phyloP scores from a whole-genome alignment of 345 rosid species.

The Sisymbrium irio region DNA sequence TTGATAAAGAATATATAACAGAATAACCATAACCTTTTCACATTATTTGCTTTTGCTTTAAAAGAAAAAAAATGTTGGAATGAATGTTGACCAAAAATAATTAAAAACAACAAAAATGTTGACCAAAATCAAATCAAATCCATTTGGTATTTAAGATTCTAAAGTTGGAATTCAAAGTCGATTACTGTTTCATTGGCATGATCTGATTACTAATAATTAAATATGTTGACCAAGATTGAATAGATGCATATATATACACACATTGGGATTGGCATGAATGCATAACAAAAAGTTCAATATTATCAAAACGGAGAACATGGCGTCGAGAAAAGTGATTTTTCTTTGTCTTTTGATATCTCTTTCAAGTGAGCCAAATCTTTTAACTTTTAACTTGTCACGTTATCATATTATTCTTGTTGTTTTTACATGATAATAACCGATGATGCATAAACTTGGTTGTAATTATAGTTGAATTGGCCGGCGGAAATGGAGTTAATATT shows the following conservation, averaged over 20 bases:
- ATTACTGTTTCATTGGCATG: no score
- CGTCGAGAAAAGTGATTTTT: constrained; percentile 7
- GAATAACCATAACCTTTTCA: no score
- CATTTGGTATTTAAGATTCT: background rate
- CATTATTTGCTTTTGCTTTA: no score
- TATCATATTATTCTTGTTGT: background rate
- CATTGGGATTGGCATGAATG: background rate
- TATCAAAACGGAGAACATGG: background rate
- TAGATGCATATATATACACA: background rate
- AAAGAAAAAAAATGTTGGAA: no score
- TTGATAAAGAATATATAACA: no score
- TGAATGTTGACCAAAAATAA: no score
- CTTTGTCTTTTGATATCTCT: background rate
- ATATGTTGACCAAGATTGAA: background rate
- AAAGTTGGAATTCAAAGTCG: background rate
- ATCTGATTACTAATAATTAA: background rate
- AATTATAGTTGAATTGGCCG: background rate
- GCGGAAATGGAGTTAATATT: background rate
- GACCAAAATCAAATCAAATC: no score
- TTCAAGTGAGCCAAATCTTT: constrained; percentile 10
- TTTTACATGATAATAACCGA: background rate
- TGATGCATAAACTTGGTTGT: background rate
- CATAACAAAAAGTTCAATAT: background rate
- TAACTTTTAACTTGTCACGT: background rate
- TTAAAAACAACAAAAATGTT: no score